Percentiles rank a stretch among this genome's conserved stretches.
These are phyloP conservation scores for Kondoa subrosea DNA, from an alignment of 768 basidiomycete genomes.

Conservation along the genomic window DNA sequence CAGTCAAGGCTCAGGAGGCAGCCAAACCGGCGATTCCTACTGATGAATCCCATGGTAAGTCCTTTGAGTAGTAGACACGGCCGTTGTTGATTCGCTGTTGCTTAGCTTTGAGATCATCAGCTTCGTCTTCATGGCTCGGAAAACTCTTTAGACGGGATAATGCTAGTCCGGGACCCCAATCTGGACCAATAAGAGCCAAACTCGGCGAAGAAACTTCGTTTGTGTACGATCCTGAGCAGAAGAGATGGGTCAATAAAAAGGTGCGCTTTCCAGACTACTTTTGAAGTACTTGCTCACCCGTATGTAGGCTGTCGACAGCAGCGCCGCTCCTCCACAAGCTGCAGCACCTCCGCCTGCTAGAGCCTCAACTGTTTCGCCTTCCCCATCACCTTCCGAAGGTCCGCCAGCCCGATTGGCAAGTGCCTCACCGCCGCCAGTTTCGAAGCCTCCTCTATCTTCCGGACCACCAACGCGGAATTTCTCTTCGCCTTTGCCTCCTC, in stretches of 20 bases:
- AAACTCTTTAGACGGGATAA: slow-evolving; percentile 55
- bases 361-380: neutral
- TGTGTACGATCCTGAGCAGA: slow-evolving; percentile 85
- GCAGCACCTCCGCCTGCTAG: neutral
- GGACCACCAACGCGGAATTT: neutral
- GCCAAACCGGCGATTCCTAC: neutral
- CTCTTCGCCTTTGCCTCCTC: neutral
- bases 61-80: neutral
- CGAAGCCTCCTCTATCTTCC: neutral
- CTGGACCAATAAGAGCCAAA: slow-evolving; percentile 61
- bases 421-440: neutral
- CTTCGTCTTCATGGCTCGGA: slow-evolving; percentile 51
- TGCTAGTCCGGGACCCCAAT: slow-evolving; percentile 34
- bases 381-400: neutral
- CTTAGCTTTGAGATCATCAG: slow-evolving; percentile 25
- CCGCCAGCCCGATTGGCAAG: neutral
- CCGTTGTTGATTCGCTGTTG: neutral
- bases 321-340: neutral
- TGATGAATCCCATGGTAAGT: neutral
- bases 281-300: neutral
- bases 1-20: slow-evolving; percentile 6
- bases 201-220: slow-evolving; percentile 80
- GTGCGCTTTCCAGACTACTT: slow-evolving; percentile 35
- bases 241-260: slow-evolving; percentile 91
- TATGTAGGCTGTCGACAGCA: neutral